Conservation (phyloP, 176 grass and related monocot species). For the Carex kokanica region DNA sequence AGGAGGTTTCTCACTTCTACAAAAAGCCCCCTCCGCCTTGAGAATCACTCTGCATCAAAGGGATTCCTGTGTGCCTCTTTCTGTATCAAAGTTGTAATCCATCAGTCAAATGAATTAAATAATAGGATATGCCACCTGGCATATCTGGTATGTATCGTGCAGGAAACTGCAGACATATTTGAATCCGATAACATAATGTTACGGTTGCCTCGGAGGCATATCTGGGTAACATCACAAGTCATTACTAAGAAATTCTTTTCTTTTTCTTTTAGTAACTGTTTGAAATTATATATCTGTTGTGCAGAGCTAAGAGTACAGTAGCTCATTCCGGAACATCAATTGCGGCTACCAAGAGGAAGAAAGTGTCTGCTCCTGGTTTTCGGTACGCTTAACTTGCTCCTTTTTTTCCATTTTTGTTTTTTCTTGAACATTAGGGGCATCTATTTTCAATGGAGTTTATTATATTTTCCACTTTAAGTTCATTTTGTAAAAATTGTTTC, state of each 20-base stretch:
- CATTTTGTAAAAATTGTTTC: conserved; percentile 14
- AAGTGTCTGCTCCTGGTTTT: conserved; percentile 37
- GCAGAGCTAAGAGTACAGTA: conserved; percentile 48
- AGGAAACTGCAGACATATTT: background rate
- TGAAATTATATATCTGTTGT: conserved; percentile 17
- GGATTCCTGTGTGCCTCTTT: background rate
- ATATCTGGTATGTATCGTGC: background rate
- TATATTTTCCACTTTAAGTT: conserved; percentile 19
- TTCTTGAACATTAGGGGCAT: conserved; percentile 45
- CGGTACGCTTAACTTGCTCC: conserved; percentile 6
- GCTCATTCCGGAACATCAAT: conserved; percentile 55
- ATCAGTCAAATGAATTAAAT: background rate
- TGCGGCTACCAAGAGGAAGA: conserved; percentile 37
- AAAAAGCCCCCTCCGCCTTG: background rate
- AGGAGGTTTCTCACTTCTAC: background rate
- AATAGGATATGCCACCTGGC: background rate
- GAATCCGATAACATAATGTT: background rate
- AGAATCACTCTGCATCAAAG: background rate
- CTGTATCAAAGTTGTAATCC: background rate
- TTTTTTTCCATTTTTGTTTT: background rate
- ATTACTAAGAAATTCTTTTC: background rate
- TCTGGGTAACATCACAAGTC: background rate
- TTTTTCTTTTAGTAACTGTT: background rate
- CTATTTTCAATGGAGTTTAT: background rate
- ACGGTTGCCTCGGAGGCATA: background rate